Evolutionary conservation across 805 yeast species (phyloP), one percentile per base, ranked within the genome.

Genomic region (Saturnispora quitensis): DNA sequence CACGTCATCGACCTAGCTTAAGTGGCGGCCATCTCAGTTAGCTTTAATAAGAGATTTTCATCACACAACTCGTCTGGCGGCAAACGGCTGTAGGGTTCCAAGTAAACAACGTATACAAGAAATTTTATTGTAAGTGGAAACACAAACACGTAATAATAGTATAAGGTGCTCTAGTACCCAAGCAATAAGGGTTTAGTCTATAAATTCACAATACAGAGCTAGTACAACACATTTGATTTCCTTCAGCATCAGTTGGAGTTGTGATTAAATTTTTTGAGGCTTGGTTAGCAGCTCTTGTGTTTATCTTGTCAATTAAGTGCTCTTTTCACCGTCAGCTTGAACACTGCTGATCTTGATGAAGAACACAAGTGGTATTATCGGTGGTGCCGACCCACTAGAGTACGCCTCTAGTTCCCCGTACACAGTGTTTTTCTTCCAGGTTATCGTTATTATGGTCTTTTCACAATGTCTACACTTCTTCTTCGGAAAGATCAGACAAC

Each of bases 341-440:
- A 31, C 15, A 12, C 15, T 31, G 12, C 28, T 5, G 9, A 31
- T 13, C 12, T 10, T 13, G 2, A 50, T 45, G 50, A 40, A 40
- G 12, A 45, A 34, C 31, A 18, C 55, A 2, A 49, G 58, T 42
- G 91, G 93, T 15, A 77, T 86, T 36, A 74, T 84, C 13, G 80
- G 88, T 2, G 93, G 93, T 2, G 69, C 75, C 8, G 80, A 86
- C 60, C 95, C 95, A 2, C 70, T 85, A 54, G 76, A 68, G 47
- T 86, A 80, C 65, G 68, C 73, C 24, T 52, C 84, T 0, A 62
- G 78, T 6, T 66, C 81, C 31, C 93, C 95, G 0, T 72, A 82
- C 52, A 82, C 89, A 0, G 56, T 86, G 18, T 85, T 86, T 63
- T 70, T 86, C 24, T 81, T 86, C 63, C 95, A 86, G 62, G 77